phyloP scores from a whole-genome alignment of 2,329 filamentous ascomycete species.

The Polychaeton citri region DNA sequence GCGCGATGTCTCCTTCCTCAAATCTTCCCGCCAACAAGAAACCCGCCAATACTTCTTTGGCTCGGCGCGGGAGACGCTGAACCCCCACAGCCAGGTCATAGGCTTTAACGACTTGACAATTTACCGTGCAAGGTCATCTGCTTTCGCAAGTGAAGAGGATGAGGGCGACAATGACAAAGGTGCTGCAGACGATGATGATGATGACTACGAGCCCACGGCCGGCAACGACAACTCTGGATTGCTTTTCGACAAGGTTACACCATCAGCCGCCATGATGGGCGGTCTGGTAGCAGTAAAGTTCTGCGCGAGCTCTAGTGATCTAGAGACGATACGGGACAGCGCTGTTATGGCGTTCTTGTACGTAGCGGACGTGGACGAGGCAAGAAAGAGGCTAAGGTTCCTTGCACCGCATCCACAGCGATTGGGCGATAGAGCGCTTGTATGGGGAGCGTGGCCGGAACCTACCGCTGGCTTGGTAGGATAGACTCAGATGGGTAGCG shows the following conservation, averaged over 20 bases:
- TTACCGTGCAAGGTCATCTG: constrained; percentile 29
- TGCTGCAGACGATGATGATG: constrained; percentile 10
- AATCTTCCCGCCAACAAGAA: constrained; percentile 56
- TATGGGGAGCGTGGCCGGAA: constrained; percentile 81
- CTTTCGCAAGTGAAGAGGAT: constrained; percentile 27
- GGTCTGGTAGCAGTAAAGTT: constrained; percentile 74
- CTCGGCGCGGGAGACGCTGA: constrained; percentile 54
- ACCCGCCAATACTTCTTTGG: constrained; percentile 96
- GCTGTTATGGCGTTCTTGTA: constrained; percentile 88
- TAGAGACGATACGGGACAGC: constrained; percentile 62
- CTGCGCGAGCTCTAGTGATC: constrained; percentile 50
- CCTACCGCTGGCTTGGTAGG: constrained; percentile 65
- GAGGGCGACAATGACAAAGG: constrained; percentile 31
- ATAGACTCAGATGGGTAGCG: too few relatives aligned
- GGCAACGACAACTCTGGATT: constrained; percentile 1
- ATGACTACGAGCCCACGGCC: constrained; percentile 2
- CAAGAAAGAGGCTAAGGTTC: constrained; percentile 65
- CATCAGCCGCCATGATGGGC: constrained; percentile 59
- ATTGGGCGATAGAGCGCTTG: constrained; percentile 63
- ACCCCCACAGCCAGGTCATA: constrained; percentile 75
- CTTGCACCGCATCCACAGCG: constrained; percentile 73
- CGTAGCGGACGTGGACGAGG: constrained; percentile 79
- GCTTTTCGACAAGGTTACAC: constrained; percentile 40
- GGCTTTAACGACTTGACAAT: constrained; percentile 63
- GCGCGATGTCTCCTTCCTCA: constrained; percentile 61